Evolutionary conservation across 495 filamentous ascomycete genomes (phyloP).

Genomic region (Sphaerosporella brunnea): DNA sequence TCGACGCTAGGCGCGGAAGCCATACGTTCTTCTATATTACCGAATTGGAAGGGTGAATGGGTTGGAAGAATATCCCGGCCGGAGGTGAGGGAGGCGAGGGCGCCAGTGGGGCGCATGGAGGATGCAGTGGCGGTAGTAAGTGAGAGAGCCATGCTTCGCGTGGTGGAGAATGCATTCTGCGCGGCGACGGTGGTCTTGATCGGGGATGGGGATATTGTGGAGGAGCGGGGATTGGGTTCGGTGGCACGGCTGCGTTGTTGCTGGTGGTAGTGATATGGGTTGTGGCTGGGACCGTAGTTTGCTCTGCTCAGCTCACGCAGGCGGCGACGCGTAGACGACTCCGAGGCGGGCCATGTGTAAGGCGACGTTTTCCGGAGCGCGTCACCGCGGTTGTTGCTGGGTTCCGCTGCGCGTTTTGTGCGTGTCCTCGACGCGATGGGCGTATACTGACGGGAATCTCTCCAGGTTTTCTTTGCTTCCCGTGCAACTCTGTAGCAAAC

Average conservation of each 20-base stretch:
- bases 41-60: slow-evolving; percentile 1
- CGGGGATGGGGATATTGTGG: slow-evolving; percentile 25
- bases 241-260: slow-evolving; percentile 22
- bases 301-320: slow-evolving; percentile 68
- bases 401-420: not conserved
- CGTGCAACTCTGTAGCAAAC: slow-evolving; percentile 77
- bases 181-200: slow-evolving; percentile 7
- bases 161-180: slow-evolving; percentile 32
- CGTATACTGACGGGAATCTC: slow-evolving; percentile 33
- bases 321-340: slow-evolving; percentile 58
- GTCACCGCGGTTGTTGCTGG: slow-evolving; percentile 18
- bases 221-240: slow-evolving; percentile 15
- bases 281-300: slow-evolving; percentile 55
- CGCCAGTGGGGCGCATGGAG: slow-evolving; percentile 56
- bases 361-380: slow-evolving; percentile 22
- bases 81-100: slow-evolving; percentile 43
- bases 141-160: slow-evolving; percentile 71
- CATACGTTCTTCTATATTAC: not conserved
- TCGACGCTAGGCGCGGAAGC: not conserved
- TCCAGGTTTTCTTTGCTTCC: slow-evolving; percentile 74
- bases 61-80: slow-evolving; percentile 17
- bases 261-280: slow-evolving; percentile 31
- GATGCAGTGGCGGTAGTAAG: slow-evolving; percentile 61
- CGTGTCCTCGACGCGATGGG: slow-evolving; percentile 7
- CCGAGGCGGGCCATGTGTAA: slow-evolving; percentile 61